Base-by-base conservation (phyloP, 2,329 filamentous ascomycete species). In the Gnomoniopsis sp. region DNA sequence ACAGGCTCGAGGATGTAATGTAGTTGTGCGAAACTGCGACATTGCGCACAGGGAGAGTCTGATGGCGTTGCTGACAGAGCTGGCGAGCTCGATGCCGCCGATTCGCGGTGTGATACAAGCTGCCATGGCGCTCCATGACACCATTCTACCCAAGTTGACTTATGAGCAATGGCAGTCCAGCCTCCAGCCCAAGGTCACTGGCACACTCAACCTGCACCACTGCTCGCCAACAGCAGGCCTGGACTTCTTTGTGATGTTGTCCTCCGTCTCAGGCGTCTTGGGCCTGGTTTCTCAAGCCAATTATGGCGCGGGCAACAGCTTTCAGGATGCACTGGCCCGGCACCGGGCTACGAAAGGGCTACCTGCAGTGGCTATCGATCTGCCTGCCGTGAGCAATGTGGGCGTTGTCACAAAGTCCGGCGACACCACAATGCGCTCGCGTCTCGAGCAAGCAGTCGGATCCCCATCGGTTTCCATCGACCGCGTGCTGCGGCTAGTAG, bases 231-330 rank as follows among this genome's bases (percentile, higher is more conserved):
- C 68, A 17, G 15, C 8, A 15, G 44, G 57, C 17, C 30, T 60
- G 3, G 8, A 19, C 44, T 60, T 60, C 34, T 60, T 60, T 23
- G 26, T 60, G 23, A 50, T 60, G 53, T 49, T 60, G 1, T 60
- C 58, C 0, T 60, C 58, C 2, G 1, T 49, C 15, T 8, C 23
- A 2, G 58, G 58, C n/a, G 49, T 57, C 10, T 14, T 22, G 4
- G 58, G 58, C 1, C 7, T 17, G 2, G 17, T 19, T 1, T 34
- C 38, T 0, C 58, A 60, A 34, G 53, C 58, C 49, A 57, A 50
- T 26, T 60, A 61, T 61, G 77, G 80, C 2, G 80, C 82, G 0
- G 82, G 78, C 3, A 83, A 83, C 65, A 71, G 70, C 44, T 80
- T 79, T 63, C 72, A 79, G 52, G 80, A 83, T 52, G 74, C 77